These are phyloP conservation scores for Saprolegnia diclina DNA, from an alignment of 352 stramenopile species.

Conservation along the genomic window DNA sequence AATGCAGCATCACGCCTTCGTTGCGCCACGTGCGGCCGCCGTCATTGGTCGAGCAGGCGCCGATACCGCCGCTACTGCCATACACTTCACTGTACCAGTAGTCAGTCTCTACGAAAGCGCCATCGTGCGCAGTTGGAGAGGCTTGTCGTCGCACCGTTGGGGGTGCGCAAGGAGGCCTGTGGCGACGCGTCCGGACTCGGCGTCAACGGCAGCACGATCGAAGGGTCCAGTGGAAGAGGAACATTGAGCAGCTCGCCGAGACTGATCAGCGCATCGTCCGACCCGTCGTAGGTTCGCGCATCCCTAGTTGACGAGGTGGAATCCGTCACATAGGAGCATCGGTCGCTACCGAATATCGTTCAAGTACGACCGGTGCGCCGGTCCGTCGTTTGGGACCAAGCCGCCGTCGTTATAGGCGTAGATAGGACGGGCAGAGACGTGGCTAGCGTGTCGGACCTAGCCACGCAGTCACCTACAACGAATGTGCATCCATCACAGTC, in stretches of 20 bases:
- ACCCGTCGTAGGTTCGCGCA: not conserved
- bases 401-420: constrained; percentile 77
- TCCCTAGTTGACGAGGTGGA: constrained; percentile 1
- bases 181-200: not conserved
- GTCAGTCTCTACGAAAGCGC: not conserved
- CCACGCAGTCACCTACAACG: too few species aligned
- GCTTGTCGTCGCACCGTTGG: not conserved
- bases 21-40: constrained; percentile 87
- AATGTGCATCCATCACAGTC: not conserved
- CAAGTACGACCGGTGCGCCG: constrained; percentile 70
- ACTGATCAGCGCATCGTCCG: not conserved
- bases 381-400: constrained; percentile 80
- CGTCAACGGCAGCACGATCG: constrained; percentile 8
- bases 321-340: constrained; percentile 32
- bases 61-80: constrained; percentile 61
- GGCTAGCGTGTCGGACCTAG: constrained; percentile 69
- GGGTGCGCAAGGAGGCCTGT: not conserved
- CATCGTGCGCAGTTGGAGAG: not conserved
- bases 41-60: constrained; percentile 90
- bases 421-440: constrained; percentile 68
- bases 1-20: constrained; percentile 93
- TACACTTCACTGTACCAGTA: constrained; percentile 72
- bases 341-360: constrained; percentile 61
- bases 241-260: constrained; percentile 9
- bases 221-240: not conserved